Evolutionary conservation across 2,329 filamentous ascomycete species (phyloP).

Genomic region (Colletotrichum australisinense): DNA sequence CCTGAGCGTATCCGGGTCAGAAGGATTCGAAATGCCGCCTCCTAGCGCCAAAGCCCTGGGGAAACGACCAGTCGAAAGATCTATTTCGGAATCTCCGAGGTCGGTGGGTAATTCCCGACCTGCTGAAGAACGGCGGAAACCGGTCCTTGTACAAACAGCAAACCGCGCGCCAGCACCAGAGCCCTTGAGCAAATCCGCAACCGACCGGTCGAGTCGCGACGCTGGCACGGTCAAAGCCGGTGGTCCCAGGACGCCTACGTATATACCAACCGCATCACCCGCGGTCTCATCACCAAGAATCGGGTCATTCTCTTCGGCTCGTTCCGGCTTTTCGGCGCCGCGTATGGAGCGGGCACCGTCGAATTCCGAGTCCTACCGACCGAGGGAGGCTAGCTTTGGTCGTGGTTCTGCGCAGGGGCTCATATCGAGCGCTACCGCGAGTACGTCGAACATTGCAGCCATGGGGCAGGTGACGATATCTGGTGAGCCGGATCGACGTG

Average conservation of each 20-base stretch:
- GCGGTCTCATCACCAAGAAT: conserved; percentile 20
- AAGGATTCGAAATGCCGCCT: conserved; percentile 9
- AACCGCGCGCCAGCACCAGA: conserved; percentile 13
- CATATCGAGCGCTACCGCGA: conserved; percentile 39
- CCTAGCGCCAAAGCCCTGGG: conserved; percentile 59
- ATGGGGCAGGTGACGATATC: conserved; percentile 31
- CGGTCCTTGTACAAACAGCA: conserved; percentile 17
- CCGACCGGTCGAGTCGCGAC: conserved; percentile 11
- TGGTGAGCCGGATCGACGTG: conserved; percentile 19
- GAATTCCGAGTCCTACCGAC: conserved; percentile 25
- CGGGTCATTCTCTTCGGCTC: conserved; percentile 30
- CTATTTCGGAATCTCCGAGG: conserved; percentile 2
- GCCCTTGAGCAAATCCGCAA: conserved; percentile 20
- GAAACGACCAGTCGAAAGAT: conserved; percentile 53
- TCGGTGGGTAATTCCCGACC: conserved; percentile 16
- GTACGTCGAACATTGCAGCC: conserved; percentile 33
- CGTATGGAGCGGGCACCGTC: conserved; percentile 30
- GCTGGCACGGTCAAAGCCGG: background rate
- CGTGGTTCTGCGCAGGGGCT: conserved; percentile 43
- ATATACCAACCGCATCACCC: conserved; percentile 11
- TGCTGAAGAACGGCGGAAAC: conserved; percentile 15
- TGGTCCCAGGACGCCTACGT: conserved; percentile 22
- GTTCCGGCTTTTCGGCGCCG: conserved; percentile 23
- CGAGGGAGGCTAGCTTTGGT: conserved; percentile 39
- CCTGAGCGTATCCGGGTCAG: conserved; percentile 11